Evolutionary conservation across 371 early-diverging fungal genomes (phyloP), one percentile per base, ranked within the genome.

Genomic region (Mucor irregularis): DNA sequence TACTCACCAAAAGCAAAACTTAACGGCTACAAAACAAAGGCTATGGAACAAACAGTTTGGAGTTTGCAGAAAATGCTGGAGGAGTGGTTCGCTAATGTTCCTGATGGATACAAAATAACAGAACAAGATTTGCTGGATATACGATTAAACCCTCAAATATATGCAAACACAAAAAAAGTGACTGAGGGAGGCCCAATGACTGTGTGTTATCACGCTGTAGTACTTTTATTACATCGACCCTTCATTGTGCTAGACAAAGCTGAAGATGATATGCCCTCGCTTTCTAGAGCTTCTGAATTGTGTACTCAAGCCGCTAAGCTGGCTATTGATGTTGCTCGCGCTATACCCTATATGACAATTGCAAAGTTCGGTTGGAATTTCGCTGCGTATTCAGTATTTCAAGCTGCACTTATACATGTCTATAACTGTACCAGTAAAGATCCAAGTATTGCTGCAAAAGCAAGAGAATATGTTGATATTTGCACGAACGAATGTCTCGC

Each of bases 281-380:
- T 52, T 28, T n/a, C 44, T 37, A 58, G 68, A 34, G 62, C 71
- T 13, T 22, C 58, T 14, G 60, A 58, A 1, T 63, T 76, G 6
- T 83, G 83, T 37, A 76, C 73, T 2, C 56, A 66, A 10, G 79
- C 83, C 2, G 86, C 86, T 16, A 83, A 80, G 46, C 47, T 61
- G 5, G 57, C 73, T 0, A 70, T 83, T 34, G 78, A 82, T 50
- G 66, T 84, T 47, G 82, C 82, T 11, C 58, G 73, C 5, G 37
- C 54, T 10, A 57, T 71, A 17, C 68, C 71, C 1, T 39, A 44
- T 14, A 51, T 58, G 17, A 58, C 64, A 13, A 66, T 69, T 34
- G 47, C 62, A 10, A 64, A 62, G n/a, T 78, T 72, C 51, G 74
- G 78, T 11, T 72, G 73, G 73, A 76, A 74, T 28, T 74, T 70